Conservation (phyloP, 139 green algal genomes). For the Chlorella sp. region DNA sequence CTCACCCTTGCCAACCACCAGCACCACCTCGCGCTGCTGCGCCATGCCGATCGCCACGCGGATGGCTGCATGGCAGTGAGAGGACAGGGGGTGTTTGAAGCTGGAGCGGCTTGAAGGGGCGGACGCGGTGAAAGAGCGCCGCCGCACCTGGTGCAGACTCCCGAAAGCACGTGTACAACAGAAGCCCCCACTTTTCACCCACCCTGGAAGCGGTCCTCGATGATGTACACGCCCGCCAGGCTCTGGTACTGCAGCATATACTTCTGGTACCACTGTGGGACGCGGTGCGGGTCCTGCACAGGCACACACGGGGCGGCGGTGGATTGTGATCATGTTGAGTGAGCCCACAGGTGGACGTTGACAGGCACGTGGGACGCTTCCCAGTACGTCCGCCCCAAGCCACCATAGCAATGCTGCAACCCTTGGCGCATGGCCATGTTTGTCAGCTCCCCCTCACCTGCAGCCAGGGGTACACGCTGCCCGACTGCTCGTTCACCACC, state of each 20-base stretch:
- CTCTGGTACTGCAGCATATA: conserved; percentile 36
- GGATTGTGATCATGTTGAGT: too few species aligned
- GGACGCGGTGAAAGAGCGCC: too few species aligned
- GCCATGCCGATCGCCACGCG: conserved; percentile 94
- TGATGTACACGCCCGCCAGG: conserved; percentile 47
- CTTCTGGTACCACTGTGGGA: conserved; percentile 29
- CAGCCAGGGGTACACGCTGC: conserved; percentile 35
- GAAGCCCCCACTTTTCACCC: too few species aligned
- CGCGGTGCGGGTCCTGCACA: conserved; percentile 42
- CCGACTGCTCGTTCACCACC: conserved; percentile 45
- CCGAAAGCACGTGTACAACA: too few species aligned
- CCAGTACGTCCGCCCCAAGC: not conserved
- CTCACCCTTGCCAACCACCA: conserved; percentile 92
- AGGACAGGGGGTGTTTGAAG: not conserved
- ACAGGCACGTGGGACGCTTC: too few species aligned
- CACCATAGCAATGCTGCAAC: too few species aligned
- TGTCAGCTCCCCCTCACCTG: conserved; percentile 2
- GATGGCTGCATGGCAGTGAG: conserved; percentile 77
- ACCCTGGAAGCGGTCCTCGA: conserved; percentile 60
- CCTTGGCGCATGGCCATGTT: too few species aligned
- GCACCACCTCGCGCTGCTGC: conserved; percentile 77
- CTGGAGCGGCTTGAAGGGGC: not conserved
- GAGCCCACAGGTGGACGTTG: too few species aligned
- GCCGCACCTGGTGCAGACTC: too few species aligned
- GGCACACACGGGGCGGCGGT: not conserved